These are phyloP conservation scores for Globisporangium rhizosaccharum DNA, from an alignment of 352 stramenopile species.

Conservation along the genomic window DNA sequence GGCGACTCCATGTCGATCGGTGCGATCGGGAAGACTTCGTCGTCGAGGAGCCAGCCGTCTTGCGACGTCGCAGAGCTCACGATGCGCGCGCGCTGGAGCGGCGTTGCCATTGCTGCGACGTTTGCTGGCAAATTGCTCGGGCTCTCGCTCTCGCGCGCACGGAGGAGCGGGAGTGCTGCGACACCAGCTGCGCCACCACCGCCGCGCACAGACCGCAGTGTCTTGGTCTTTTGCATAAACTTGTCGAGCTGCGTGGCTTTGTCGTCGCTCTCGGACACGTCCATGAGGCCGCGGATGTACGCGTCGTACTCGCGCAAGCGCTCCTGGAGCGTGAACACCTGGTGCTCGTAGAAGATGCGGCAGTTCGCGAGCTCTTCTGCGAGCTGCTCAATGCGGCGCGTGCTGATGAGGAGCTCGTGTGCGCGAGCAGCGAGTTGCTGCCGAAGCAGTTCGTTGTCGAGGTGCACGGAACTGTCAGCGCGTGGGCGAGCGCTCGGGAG, in stretches of 20 bases:
- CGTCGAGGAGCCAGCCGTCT: slow-evolving; percentile 51
- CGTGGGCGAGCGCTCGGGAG: not conserved
- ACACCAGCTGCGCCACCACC: slow-evolving; percentile 19
- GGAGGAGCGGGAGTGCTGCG: not conserved
- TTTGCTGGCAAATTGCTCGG: not conserved
- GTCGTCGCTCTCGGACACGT: slow-evolving; percentile 36
- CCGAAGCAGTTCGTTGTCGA: slow-evolving; percentile 49
- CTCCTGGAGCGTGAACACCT: slow-evolving; percentile 38
- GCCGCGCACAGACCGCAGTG: slow-evolving; percentile 53
- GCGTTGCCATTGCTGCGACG: slow-evolving; percentile 3
- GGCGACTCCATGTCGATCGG: slow-evolving; percentile 77
- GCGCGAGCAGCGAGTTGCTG: slow-evolving; percentile 49
- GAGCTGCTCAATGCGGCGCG: slow-evolving; percentile 35
- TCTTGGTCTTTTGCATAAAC: slow-evolving; percentile 45
- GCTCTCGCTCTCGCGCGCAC: not conserved
- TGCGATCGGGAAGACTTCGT: slow-evolving; percentile 57
- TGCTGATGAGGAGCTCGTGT: slow-evolving; percentile 39
- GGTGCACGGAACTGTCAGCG: slow-evolving; percentile 14
- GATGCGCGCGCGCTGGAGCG: slow-evolving; percentile 16
- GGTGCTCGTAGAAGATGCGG: slow-evolving; percentile 47
- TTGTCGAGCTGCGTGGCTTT: slow-evolving; percentile 41
- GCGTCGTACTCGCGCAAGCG: slow-evolving; percentile 46
- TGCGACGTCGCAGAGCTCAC: slow-evolving; percentile 24
- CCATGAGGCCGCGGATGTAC: slow-evolving; percentile 37
- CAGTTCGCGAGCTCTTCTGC: slow-evolving; percentile 42